phyloP scores from a whole-genome alignment of 1,284 basidiomycete genomes.

The Malassezia slooffiae region DNA sequence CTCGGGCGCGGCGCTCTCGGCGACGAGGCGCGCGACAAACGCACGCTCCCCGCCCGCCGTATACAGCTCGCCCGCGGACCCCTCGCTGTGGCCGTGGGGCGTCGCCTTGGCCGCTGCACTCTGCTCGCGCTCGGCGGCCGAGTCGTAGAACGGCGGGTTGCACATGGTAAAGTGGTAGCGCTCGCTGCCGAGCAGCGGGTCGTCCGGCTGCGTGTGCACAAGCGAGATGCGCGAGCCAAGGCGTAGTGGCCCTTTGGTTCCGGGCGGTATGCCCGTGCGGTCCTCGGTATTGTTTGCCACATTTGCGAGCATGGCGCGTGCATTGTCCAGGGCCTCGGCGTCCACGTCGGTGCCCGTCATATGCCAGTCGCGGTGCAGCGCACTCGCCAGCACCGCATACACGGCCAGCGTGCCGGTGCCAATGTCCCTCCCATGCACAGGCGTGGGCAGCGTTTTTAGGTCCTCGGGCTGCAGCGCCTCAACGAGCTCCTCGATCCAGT shows the following conservation, averaged over 20 bases:
- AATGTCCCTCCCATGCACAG: constrained; percentile 49
- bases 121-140: constrained; percentile 55
- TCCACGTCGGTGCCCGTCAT: constrained; percentile 14
- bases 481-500: constrained; percentile 14
- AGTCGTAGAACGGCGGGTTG: constrained; percentile 84
- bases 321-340: neutral
- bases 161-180: constrained; percentile 60
- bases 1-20: constrained; percentile 58
- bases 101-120: neutral
- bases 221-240: constrained; percentile 54
- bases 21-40: constrained; percentile 67
- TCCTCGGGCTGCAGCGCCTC: neutral
- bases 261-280: too few species aligned
- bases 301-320: constrained; percentile 51
- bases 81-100: constrained; percentile 50
- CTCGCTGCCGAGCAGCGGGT: constrained; percentile 51
- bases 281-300: constrained; percentile 54
- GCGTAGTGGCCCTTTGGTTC: neutral
- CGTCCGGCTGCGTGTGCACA: constrained; percentile 47
- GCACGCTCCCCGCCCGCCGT: constrained; percentile 68
- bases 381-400: constrained; percentile 63
- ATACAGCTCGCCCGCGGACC: constrained; percentile 66
- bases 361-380: constrained; percentile 5
- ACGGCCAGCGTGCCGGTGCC: constrained; percentile 83
- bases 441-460: neutral